Evolutionary conservation across 2,329 filamentous ascomycete species (phyloP).

Genomic region (Sporothrix globosa): DNA sequence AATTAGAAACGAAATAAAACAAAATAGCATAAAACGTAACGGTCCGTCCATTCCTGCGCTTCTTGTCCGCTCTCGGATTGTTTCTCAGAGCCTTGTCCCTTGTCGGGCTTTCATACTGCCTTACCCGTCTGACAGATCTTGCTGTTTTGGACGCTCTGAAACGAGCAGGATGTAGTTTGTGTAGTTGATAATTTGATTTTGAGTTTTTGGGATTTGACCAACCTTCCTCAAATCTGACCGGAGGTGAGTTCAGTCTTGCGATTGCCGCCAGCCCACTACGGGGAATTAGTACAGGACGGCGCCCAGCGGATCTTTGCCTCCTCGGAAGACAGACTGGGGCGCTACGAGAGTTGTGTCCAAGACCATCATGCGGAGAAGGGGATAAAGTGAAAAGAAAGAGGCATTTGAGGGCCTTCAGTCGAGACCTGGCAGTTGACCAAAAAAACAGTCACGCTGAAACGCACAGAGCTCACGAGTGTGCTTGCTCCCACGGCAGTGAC

Average conservation of each 20-base stretch:
- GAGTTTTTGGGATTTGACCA: not conserved
- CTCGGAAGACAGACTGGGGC: not conserved
- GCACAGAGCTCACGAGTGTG: not conserved
- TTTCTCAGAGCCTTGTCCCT: not conserved
- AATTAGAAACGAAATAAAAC: not conserved
- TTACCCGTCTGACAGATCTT: constrained; percentile 15
- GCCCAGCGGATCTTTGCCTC: constrained; percentile 8
- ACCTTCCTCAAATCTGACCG: not conserved
- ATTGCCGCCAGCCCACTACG: no score
- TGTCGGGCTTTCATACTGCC: not conserved
- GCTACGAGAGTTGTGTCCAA: not conserved
- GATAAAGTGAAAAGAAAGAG: not conserved
- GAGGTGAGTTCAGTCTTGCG: no score
- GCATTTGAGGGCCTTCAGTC: not conserved
- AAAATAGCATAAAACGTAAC: not conserved
- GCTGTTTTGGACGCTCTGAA: not conserved
- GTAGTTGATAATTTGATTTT: not conserved
- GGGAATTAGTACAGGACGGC: not conserved
- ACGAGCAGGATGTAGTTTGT: not conserved
- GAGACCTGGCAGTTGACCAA: not conserved
- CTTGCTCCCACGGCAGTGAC: no score
- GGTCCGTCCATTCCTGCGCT: no score
- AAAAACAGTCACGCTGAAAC: not conserved
- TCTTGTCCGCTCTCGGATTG: not conserved
- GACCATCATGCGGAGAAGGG: constrained; percentile 11